Evolutionary conservation across 345 rosid genomes (phyloP).

Genomic region (Pistacia atlantica): DNA sequence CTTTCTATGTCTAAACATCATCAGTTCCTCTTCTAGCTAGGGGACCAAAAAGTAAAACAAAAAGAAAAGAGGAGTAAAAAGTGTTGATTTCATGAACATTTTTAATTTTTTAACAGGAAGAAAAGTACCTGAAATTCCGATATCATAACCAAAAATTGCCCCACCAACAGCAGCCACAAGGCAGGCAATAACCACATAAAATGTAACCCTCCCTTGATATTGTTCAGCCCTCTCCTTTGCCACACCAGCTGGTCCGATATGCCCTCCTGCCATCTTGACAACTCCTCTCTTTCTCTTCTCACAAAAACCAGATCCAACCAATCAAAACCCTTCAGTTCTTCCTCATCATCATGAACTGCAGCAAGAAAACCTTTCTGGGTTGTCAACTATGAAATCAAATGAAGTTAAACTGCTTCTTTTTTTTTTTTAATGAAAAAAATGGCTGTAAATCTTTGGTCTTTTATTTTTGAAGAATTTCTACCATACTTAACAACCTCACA

Average conservation of each 20-base stretch:
- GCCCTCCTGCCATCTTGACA: slow-evolving; percentile 77
- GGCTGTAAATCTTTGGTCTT: too few species aligned
- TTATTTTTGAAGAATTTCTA: too few species aligned
- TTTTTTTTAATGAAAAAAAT: too few species aligned
- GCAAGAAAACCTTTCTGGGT: background rate
- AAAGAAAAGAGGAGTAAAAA: background rate
- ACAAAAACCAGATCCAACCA: background rate
- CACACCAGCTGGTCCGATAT: slow-evolving; percentile 71
- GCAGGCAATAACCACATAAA: slow-evolving; percentile 68
- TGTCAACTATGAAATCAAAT: too few species aligned
- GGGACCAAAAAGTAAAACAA: background rate
- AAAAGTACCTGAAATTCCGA: slow-evolving; percentile 77
- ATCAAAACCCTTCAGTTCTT: too few species aligned
- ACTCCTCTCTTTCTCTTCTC: slow-evolving; percentile 3
- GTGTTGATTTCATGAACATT: background rate
- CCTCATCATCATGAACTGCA: background rate
- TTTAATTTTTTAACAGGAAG: background rate
- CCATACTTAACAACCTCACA: too few species aligned
- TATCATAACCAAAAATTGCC: slow-evolving; percentile 86
- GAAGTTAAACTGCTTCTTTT: too few species aligned
- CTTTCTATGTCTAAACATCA: background rate
- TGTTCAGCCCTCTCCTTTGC: slow-evolving; percentile 81
- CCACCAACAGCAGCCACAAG: slow-evolving; percentile 85
- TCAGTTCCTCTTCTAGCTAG: background rate
- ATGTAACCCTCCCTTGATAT: slow-evolving; percentile 78